Evolutionary conservation across 1,284 basidiomycete species (phyloP), one percentile per base, ranked within the genome.

Genomic region (Pterulicium gracile): DNA sequence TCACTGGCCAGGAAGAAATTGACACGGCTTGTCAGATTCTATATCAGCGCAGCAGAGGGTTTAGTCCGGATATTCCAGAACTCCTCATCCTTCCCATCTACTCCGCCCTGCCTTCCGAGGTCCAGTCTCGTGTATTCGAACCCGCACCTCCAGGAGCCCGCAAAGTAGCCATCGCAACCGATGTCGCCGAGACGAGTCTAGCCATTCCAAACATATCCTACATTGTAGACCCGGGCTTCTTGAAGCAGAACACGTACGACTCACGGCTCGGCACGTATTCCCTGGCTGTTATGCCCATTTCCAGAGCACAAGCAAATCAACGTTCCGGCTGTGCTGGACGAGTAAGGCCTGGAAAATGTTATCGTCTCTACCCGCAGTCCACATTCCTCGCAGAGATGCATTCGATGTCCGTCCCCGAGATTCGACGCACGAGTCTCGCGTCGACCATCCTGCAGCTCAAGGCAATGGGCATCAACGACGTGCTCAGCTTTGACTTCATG

Each of bases 121-220:
- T 98, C 56, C 96, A 99, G 65, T 93, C 91, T 2, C 77, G 88
- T 35, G 96, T 99, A 45, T 99, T 99, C 64, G 96, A 98, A 53
- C 93, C 95, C 0, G 90, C 96, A 0, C 95, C 95, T 12, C 92
- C 93, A 2, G 96, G 95, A 24, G 84, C 93, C n/a, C 85, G 96
- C 50, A 98, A 98, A 67, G 92, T 96, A 50, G 91, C 98, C 56
- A 87, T 99, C 52, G 95, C 96, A 3, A 99, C 96, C 23, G 98
- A 98, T 66, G 95, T 98, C 49, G 96, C 96, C 5, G 96, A 99
- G 70, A 98, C 96, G 5, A 93, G 88, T 67, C 75, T 98, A 59
- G 98, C 96, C 12, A 98, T 98, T 58, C 92, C 95, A 43, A 95
- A 94, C 23, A 94, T 99, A 59, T 98, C 97, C 73, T 99, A 98